Evolutionary conservation across 371 early-diverging fungal species (phyloP).

Genomic region (Massospora cicadina): DNA sequence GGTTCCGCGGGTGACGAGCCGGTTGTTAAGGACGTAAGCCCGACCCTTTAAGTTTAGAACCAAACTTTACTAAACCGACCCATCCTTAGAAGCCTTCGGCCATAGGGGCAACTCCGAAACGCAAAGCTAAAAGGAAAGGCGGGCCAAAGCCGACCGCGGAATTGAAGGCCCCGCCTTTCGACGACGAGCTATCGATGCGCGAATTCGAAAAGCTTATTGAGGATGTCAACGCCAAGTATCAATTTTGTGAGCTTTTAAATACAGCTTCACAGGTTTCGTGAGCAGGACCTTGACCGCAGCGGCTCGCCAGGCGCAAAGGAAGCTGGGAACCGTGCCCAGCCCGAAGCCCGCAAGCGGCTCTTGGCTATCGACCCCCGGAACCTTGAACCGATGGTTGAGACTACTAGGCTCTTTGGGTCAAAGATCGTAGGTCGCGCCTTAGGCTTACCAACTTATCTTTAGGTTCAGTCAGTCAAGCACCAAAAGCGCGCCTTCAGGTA

Average conservation of each 20-base stretch:
- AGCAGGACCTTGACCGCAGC: background rate
- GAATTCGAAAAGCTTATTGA: slow-evolving; percentile 2
- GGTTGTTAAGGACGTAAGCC: background rate
- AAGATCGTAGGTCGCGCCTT: slow-evolving; percentile 27
- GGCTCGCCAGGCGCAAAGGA: background rate
- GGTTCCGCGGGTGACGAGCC: background rate
- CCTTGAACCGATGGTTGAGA: slow-evolving; percentile 73
- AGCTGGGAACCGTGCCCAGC: background rate
- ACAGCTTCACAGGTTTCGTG: background rate
- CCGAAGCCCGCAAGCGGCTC: slow-evolving; percentile 19
- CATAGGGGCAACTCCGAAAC: background rate
- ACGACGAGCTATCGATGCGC: background rate
- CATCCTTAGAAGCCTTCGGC: background rate
- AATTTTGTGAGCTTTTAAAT: background rate
- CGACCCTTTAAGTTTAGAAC: background rate
- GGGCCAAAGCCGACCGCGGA: background rate
- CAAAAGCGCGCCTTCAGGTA: slow-evolving; percentile 18
- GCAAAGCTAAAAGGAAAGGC: background rate
- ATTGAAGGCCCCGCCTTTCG: background rate
- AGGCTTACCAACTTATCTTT: background rate
- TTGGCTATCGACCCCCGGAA: slow-evolving; percentile 39
- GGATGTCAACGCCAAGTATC: background rate
- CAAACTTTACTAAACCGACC: background rate
- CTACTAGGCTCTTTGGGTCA: slow-evolving; percentile 75
- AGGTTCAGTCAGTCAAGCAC: slow-evolving; percentile 28